phyloP scores from a whole-genome alignment of 176 grass and related monocot species.

The Oryza longistaminata region DNA sequence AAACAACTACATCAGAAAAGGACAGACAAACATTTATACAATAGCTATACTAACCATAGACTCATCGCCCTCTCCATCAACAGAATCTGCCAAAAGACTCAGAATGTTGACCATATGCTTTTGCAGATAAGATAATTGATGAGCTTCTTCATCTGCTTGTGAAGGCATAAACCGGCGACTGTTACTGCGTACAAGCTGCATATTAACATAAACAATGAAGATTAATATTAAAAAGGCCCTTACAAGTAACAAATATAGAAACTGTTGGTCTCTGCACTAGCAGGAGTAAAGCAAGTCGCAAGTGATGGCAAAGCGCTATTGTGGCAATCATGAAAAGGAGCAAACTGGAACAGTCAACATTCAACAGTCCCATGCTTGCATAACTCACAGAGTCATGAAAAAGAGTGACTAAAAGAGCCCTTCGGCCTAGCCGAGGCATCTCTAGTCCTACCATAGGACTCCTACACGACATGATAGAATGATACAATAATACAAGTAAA shows the following conservation, averaged over 20 bases:
- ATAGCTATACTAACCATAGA: slow-evolving; percentile 67
- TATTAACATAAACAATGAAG: slow-evolving; percentile 37
- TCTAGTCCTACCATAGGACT: not conserved
- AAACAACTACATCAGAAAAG: not conserved
- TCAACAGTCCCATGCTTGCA: not conserved
- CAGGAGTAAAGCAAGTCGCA: slow-evolving; percentile 12
- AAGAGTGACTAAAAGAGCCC: not conserved
- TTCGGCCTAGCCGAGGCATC: not conserved
- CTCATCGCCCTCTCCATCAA: slow-evolving; percentile 74
- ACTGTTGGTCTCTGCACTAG: not conserved
- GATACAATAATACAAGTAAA: not conserved
- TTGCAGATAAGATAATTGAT: slow-evolving; percentile 95
- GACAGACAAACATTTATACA: slow-evolving; percentile 7
- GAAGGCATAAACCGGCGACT: slow-evolving; percentile 93
- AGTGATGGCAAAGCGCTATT: not conserved
- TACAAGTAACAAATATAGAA: slow-evolving; percentile 15
- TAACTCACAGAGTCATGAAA: slow-evolving; percentile 5
- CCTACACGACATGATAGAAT: not conserved
- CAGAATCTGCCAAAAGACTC: slow-evolving; percentile 71
- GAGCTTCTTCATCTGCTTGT: slow-evolving; percentile 91
- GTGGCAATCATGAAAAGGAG: slow-evolving; percentile 2
- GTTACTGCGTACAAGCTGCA: slow-evolving; percentile 92
- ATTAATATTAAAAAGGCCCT: not conserved
- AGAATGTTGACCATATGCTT: slow-evolving; percentile 91
- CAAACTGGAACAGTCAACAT: slow-evolving; percentile 10